Evolutionary conservation across 805 yeast species (phyloP).

Genomic region (Metahyphopichia silvanorum): DNA sequence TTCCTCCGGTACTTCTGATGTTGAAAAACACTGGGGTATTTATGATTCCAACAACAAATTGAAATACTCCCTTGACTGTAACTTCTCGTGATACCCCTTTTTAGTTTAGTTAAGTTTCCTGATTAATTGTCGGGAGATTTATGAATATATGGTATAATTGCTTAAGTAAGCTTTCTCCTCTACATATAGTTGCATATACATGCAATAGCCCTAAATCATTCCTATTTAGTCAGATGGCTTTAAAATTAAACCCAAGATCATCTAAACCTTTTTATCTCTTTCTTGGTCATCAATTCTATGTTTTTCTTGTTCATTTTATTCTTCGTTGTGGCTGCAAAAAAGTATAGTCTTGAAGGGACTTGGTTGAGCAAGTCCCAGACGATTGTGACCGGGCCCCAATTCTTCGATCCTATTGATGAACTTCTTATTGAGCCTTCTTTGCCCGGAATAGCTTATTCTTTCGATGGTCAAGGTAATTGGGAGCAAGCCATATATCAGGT

Average conservation of each 20-base stretch:
- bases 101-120: too few relatives aligned
- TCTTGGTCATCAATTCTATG: too few relatives aligned
- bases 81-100: conserved; percentile 20
- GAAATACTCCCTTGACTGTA: conserved; percentile 37
- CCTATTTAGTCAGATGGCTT: too few relatives aligned
- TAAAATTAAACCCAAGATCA: too few relatives aligned
- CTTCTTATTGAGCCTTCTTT: conserved; percentile 14
- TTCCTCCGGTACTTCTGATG: conserved; percentile 79
- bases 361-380: conserved; percentile 17
- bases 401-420: conserved; percentile 16
- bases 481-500: conserved; percentile 18
- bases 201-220: too few relatives aligned
- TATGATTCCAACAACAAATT: conserved; percentile 50
- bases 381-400: conserved; percentile 15
- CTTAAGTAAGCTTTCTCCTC: too few relatives aligned
- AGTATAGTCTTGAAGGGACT: conserved; percentile 14
- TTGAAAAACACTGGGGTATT: conserved; percentile 95
- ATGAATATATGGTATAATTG: too few relatives aligned
- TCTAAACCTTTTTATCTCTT: too few relatives aligned
- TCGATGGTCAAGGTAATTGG: conserved; percentile 18
- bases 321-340: too few relatives aligned
- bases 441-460: conserved; percentile 19
- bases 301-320: too few relatives aligned
- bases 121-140: too few relatives aligned
- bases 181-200: too few relatives aligned